These are phyloP conservation scores for Cairneyella variabilis DNA, from an alignment of 495 filamentous ascomycete species.

Conservation along the genomic window DNA sequence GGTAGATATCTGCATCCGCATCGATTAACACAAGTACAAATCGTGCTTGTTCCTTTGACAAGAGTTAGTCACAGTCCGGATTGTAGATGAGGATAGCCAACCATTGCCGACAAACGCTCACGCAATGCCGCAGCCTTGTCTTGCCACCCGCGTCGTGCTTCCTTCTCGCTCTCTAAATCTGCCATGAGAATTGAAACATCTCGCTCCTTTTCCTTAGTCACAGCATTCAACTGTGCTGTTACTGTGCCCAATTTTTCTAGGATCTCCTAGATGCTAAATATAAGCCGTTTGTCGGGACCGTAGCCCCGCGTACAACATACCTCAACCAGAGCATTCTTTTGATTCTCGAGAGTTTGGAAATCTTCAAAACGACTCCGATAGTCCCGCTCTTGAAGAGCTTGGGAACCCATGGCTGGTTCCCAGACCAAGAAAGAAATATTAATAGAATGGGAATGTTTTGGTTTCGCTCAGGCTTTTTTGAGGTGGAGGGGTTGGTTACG, in stretches of 20 bases:
- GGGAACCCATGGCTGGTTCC: not conserved
- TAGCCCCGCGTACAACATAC: too few species aligned
- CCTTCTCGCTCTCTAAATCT: constrained; percentile 26
- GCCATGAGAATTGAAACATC: constrained; percentile 29
- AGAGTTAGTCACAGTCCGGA: not conserved
- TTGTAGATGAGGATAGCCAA: not conserved
- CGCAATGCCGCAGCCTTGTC: not conserved
- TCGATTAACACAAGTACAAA: constrained; percentile 36
- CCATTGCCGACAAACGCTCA: not conserved
- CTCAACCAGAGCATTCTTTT: not conserved
- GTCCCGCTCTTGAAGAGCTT: not conserved
- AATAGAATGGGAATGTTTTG: not conserved
- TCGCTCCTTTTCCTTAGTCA: constrained; percentile 28
- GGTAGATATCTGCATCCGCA: constrained; percentile 34
- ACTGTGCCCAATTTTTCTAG: constrained; percentile 32
- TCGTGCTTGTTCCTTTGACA: constrained; percentile 5
- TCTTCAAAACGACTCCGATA: constrained; percentile 3
- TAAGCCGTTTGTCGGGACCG: not conserved
- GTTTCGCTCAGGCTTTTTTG: not conserved
- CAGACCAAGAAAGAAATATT: not conserved
- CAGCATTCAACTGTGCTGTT: constrained; percentile 34
- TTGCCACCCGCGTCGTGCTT: constrained; percentile 3
- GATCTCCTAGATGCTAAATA: constrained; percentile 18
- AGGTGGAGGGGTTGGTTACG: not conserved
- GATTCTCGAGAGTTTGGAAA: not conserved